These are phyloP conservation scores for Hyparrhenia diplandra DNA, from an alignment of 176 grass and related monocot species.

Conservation along the genomic window DNA sequence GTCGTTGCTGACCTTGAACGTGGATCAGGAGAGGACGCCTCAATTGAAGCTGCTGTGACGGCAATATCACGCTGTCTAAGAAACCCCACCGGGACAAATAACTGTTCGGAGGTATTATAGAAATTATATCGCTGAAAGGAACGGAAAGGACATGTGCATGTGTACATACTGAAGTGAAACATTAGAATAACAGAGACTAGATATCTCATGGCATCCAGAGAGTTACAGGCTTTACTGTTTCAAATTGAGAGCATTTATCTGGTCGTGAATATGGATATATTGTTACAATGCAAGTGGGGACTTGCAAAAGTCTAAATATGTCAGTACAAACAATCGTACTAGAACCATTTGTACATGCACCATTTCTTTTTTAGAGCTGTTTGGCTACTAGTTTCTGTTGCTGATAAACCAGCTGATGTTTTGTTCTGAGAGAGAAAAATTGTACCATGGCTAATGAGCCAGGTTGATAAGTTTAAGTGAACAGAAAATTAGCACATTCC, in stretches of 20 bases:
- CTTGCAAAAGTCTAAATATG: too few species aligned
- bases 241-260: not conserved
- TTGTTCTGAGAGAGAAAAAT: too few species aligned
- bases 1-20: conserved; percentile 16
- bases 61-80: conserved; percentile 82
- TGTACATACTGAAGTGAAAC: not conserved
- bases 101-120: conserved; percentile 65
- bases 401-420: too few species aligned
- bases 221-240: not conserved
- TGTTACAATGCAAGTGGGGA: not conserved
- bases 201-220: not conserved
- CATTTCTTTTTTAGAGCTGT: too few species aligned
- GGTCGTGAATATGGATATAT: not conserved
- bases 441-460: too few species aligned
- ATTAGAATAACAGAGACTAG: not conserved
- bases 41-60: conserved; percentile 80
- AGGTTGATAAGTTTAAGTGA: too few species aligned
- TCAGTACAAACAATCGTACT: not conserved
- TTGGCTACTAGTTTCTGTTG: too few species aligned
- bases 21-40: conserved; percentile 82
- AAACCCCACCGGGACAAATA: conserved; percentile 58
- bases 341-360: too few species aligned
- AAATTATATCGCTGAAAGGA: not conserved
- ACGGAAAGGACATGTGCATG: not conserved
- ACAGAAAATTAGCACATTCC: too few species aligned